Evolutionary conservation across 805 yeast species (phyloP).

Genomic region (Saccharomycopsis fibuligera): DNA sequence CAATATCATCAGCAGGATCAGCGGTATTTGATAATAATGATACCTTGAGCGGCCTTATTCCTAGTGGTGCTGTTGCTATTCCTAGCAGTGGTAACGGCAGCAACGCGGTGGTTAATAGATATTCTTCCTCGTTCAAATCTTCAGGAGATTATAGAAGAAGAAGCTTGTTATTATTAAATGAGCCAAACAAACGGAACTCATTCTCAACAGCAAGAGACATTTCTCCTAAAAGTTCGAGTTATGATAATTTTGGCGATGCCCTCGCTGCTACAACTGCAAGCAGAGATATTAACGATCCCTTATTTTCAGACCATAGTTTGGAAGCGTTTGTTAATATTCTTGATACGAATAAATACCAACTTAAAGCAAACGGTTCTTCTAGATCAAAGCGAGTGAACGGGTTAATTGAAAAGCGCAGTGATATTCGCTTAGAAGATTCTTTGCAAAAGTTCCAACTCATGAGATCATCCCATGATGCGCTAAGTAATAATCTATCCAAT

Average conservation of each 20-base stretch:
- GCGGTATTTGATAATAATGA: too few relatives aligned
- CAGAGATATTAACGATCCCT: not conserved
- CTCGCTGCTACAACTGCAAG: not conserved
- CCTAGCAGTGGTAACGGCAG: too few relatives aligned
- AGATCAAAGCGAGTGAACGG: too few relatives aligned
- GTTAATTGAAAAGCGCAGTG: too few relatives aligned
- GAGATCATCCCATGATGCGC: not conserved
- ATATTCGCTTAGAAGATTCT: not conserved
- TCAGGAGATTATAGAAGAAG: not conserved
- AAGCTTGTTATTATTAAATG: not conserved
- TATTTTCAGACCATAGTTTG: not conserved
- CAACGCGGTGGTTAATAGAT: too few relatives aligned
- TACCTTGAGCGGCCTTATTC: too few relatives aligned
- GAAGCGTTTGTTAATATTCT: not conserved
- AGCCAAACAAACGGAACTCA: not conserved
- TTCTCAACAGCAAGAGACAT: not conserved
- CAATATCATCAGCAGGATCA: too few relatives aligned
- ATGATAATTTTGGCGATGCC: not conserved
- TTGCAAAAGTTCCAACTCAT: not conserved
- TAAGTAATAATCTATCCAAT: not conserved
- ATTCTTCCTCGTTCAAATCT: not conserved
- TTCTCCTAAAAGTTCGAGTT: not conserved
- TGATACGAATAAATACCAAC: not conserved
- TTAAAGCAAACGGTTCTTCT: not conserved
- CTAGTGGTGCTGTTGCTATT: not conserved